Conservation (phyloP, 2,329 filamentous ascomycete genomes). For the Plectosphaerella plurivora region DNA sequence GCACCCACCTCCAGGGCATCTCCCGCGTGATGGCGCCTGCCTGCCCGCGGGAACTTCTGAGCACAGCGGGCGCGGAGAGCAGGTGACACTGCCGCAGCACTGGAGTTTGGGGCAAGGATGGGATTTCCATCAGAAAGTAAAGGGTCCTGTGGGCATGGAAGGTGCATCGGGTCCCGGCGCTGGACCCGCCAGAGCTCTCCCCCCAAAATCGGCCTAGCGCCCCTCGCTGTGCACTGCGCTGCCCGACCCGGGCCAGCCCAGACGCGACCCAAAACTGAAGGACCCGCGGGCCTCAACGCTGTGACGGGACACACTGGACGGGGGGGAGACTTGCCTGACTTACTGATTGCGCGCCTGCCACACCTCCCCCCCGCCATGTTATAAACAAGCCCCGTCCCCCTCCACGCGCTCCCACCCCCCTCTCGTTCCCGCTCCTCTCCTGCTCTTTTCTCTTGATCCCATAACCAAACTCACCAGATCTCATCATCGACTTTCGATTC, state of each 20-base stretch:
- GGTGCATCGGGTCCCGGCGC: neutral
- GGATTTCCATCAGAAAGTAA: too few species aligned
- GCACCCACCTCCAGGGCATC: neutral
- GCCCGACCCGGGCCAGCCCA: neutral
- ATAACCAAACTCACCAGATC: constrained; percentile 17
- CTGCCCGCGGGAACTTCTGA: neutral
- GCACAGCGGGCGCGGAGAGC: neutral
- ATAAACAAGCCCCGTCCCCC: constrained; percentile 52
- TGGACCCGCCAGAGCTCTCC: constrained; percentile 1
- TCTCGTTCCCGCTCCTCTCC: constrained; percentile 18
- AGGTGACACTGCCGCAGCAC: neutral
- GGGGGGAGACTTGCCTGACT: constrained; percentile 3
- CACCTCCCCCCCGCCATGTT: constrained; percentile 48
- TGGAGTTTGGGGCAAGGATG: neutral
- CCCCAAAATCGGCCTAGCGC: constrained; percentile 2
- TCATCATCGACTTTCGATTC: constrained; percentile 14
- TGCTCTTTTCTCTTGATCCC: constrained; percentile 15
- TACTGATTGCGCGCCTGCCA: constrained; percentile 53
- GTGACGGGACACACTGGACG: neutral
- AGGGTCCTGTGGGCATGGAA: neutral
- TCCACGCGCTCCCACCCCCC: constrained; percentile 40
- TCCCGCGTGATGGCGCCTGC: constrained; percentile 1
- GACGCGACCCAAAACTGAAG: constrained; percentile 1
- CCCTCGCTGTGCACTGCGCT: neutral
- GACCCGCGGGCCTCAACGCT: neutral